A percentile compares a stretch with the other conserved stretches of the same genome.
Evolutionary conservation across 306 rosid species (phyloP).

Genomic region (cucumber (Cucumis sativus)): DNA sequence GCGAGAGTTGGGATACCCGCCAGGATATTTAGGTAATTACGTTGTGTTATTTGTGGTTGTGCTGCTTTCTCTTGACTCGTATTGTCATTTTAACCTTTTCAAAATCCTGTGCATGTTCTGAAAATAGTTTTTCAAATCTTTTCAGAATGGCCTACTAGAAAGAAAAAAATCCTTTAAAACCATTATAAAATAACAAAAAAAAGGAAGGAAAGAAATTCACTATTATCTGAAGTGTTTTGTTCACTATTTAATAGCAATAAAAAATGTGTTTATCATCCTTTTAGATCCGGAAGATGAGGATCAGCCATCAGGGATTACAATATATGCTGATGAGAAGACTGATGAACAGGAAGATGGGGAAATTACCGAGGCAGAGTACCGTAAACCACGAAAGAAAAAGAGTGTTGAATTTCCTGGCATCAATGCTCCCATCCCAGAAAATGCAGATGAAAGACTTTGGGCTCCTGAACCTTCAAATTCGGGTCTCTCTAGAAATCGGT

Average conservation of each 20-base stretch:
- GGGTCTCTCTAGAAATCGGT: constrained; percentile 37
- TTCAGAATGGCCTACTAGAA: background rate
- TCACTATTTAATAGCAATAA: background rate
- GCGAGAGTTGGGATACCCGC: constrained; percentile 98
- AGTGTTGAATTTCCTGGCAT: constrained; percentile 72
- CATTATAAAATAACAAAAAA: background rate
- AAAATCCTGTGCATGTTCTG: too few species aligned
- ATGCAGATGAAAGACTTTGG: constrained; percentile 73
- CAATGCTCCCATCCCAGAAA: constrained; percentile 80
- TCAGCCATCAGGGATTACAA: constrained; percentile 86
- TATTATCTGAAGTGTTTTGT: background rate
- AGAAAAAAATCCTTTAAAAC: background rate
- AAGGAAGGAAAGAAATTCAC: background rate
- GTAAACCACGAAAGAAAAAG: constrained; percentile 41
- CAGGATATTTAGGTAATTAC: constrained; percentile 79
- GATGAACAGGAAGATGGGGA: constrained; percentile 89
- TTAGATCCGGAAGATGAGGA: constrained; percentile 67
- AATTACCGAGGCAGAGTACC: constrained; percentile 39
- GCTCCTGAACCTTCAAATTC: constrained; percentile 27
- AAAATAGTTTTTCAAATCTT: background rate
- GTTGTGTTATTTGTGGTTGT: constrained; percentile 10
- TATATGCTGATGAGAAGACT: constrained; percentile 44
- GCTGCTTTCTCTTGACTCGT: background rate
- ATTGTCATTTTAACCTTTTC: background rate
- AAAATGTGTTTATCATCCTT: constrained; percentile 5